Base-by-base conservation (phyloP, 805 yeast genomes). In the Nakazawaea populi region DNA sequence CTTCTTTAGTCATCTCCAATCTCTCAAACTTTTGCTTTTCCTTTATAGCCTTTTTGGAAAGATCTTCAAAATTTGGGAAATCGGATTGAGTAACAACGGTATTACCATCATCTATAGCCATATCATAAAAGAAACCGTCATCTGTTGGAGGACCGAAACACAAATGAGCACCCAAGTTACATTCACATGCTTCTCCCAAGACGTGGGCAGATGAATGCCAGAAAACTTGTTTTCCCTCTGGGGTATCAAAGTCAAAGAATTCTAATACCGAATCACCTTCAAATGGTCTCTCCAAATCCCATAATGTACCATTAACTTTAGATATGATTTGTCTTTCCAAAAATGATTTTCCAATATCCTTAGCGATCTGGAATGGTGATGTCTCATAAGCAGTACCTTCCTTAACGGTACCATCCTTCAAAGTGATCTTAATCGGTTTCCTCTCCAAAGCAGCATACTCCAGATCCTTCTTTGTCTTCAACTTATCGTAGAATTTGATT, bases 191-290 rank as follows among this genome's bases (percentile, higher is more conserved):
- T 75, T 94, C 99, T 72, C 99, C 99, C 60, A 94, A 75, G 50
- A 94, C 92, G 72, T 94, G 99, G 48, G 99, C 99, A 58, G 96
- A 87, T 2, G 99, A 94, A 70, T 94, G 99, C 99, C 99, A 94
- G 73, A 94, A 94, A 36, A 92, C 98, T 57, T 83, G 82, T 67
- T 85, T 89, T 70, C 98, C 99, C 64, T 91, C 97, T n/a, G 87
- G 87, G 54, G 89, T 77, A 39, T 89, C 96, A 62, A 94, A 94
- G 66, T 91, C 97, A 65, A 89, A 80, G 62, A 90, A 85, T 67
- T 89, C 94, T 56, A 94, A 74, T 29, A 72, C 67, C 53, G 79
- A 75, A 54, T 80, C 86, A 10, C 69, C 71, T 71, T 94, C 99
- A 48, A 94, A 75, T 29, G 97, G 97, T 72, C 99, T 86, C 57